Base-by-base conservation (phyloP, 768 basidiomycete genomes). In the Lactifluus subvellereus region DNA sequence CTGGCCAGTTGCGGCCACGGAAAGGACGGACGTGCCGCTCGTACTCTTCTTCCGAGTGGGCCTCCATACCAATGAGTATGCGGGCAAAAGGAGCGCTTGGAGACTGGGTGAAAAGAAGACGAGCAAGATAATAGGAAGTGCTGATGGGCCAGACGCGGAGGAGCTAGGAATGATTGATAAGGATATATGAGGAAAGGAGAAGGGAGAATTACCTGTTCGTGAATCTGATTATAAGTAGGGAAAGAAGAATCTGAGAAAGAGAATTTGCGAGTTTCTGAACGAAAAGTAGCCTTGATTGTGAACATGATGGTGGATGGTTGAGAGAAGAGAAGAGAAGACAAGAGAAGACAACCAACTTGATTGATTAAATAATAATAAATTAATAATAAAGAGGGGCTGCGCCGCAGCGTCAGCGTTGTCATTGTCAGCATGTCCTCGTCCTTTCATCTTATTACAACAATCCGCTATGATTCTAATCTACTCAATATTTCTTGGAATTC, bases 221-320 rank as follows among this genome's bases (percentile, higher is more conserved):
- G 79, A 45, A 91, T 77, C 66, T 88, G 77, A 3, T 80, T 73
- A 69, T 82, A 89, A 1, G 83, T 73, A 50, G 89, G 89, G 69
- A 91, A 89, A 18, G 75, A 70, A n/a, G 72, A 72, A 6, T 79
- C 76, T 18, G 76, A 65, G 66, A 89, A 88, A 3, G 81, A 75
- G 67, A 88, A 78, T 68, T 82, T 88, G 69, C 89, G 82, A 60
- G 83, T 88, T 72, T 91, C 87, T 59, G 73, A 74, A 35, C 80
- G 77, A 72, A 89, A 90, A 22, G 87, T 87, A n/a, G 84, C 88
- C 74, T 91, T 91, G 71, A 91, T 81, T 60, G 83, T 83, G 77
- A 90, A 89, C 82, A 86, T 85, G 75, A 77, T 73, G 67, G 67
- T 51, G 59, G 72, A 27, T 27, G 27, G 67, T 40, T 35, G n/a